These are phyloP conservation scores for Purpureocillium lavendulum DNA, from an alignment of 2,329 filamentous ascomycete species.

Conservation along the genomic window DNA sequence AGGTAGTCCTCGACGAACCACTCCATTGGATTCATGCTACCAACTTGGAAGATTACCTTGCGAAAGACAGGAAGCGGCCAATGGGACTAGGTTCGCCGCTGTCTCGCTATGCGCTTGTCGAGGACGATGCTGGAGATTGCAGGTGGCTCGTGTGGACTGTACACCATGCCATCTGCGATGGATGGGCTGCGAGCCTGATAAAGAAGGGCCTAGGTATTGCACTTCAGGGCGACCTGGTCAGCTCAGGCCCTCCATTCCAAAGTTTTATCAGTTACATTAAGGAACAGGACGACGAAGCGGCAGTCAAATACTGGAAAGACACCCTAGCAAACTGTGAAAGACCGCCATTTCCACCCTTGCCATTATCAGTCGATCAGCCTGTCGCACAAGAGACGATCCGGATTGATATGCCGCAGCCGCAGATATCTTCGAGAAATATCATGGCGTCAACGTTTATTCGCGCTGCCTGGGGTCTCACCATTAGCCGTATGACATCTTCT, in stretches of 20 bases:
- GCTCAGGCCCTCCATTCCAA: constrained; percentile 25
- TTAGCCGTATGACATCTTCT: constrained; percentile 22
- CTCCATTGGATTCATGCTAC: constrained; percentile 19
- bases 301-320: constrained; percentile 33
- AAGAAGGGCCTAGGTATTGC: constrained; percentile 30
- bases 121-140: background rate
- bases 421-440: constrained; percentile 3
- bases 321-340: constrained; percentile 5
- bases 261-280: constrained; percentile 32
- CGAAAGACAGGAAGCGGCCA: constrained; percentile 18
- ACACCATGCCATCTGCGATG: constrained; percentile 43
- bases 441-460: constrained; percentile 11
- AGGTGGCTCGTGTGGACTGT: constrained; percentile 28
- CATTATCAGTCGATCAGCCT: background rate
- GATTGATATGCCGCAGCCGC: background rate
- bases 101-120: constrained; percentile 10
- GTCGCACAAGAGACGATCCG: too few relatives aligned
- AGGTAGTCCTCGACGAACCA: constrained; percentile 28
- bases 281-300: constrained; percentile 21
- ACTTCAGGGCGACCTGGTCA: too few relatives aligned
- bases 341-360: constrained; percentile 3
- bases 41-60: constrained; percentile 23
- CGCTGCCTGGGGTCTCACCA: constrained; percentile 20
- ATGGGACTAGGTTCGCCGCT: constrained; percentile 13
- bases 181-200: constrained; percentile 37